Evolutionary conservation across 1,139 yeast genomes (phyloP).

Genomic region (Eremothecium sinecaudum): DNA sequence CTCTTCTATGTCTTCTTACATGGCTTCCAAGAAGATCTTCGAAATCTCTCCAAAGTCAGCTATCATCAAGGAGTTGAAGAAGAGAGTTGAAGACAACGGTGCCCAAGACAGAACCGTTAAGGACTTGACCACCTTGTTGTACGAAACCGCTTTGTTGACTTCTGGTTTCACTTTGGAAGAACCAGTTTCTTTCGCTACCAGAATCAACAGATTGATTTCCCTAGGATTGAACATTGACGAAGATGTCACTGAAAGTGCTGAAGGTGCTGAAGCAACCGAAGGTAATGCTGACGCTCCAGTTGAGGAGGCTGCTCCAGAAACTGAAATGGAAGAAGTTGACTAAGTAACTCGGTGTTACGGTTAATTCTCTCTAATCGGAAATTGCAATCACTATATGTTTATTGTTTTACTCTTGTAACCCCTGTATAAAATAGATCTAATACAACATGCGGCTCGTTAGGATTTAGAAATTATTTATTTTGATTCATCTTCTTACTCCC

Average conservation of each 20-base stretch:
- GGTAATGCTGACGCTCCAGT: constrained; percentile 45
- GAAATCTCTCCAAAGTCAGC: constrained; percentile 97
- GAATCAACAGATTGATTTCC: constrained; percentile 97
- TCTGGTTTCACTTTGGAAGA: constrained; percentile 99
- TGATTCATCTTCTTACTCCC: too few relatives aligned
- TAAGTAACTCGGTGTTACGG: constrained; percentile 39
- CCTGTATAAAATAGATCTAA: constrained; percentile 5
- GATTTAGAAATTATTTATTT: too few relatives aligned
- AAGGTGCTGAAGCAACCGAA: constrained; percentile 40
- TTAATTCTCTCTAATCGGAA: too few relatives aligned
- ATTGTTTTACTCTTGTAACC: constrained; percentile 6
- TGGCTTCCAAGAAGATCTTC: constrained; percentile 98
- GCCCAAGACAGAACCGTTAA: constrained; percentile 97
- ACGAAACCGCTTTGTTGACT: constrained; percentile 95
- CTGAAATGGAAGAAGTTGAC: constrained; percentile 99
- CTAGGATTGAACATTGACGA: constrained; percentile 98
- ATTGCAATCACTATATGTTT: too few relatives aligned
- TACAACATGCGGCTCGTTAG: constrained; percentile 3
- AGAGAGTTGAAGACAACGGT: constrained; percentile 95
- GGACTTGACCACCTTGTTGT: constrained; percentile 91
- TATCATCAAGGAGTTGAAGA: constrained; percentile 88
- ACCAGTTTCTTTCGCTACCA: constrained; percentile 93
- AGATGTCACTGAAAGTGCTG: constrained; percentile 47
- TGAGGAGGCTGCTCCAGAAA: constrained; percentile 66
- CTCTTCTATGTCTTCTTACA: constrained; percentile 97